Evolutionary conservation across 805 yeast species (phyloP), one percentile per base, ranked within the genome.

Genomic region (Yamadazyma phyllophila): DNA sequence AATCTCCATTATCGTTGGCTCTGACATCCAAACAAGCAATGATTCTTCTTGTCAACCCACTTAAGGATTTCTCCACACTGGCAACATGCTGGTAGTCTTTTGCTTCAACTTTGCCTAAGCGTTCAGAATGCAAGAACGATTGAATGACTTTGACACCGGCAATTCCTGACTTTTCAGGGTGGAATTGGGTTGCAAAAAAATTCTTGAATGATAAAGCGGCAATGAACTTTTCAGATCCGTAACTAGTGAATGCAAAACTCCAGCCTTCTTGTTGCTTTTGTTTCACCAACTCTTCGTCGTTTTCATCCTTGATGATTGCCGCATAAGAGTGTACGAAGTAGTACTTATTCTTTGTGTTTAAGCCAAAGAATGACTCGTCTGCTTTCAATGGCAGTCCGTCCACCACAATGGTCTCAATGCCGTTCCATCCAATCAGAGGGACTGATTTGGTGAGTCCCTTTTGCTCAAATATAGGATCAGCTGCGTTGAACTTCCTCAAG

Each of bases 21-120:
- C 99, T 81, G n/a, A 94, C 99, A 61, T 94, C 99, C 36, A 94
- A 67, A 65, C 99, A 94, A 0, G 99, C 99, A 67, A 94, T 90
- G 16, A 95, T 80, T 66, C 99, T 82, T 62, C 92, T 79, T 1
- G 97, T 84, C 26, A 94, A 73, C 0, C 97, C 97, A 52, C 78
- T 73, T 2, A 74, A 59, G 1, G 71, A 64, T 16, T 45, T 45
- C 41, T 61, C 65, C 2, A 37, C 49, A 10, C 16, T 13, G 11
- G 38, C 15, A 14, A 38, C 53, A 13, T 49, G 13, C 49, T 55
- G 65, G 53, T 14, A 46, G 39, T 50, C 54, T 62, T 42, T 36
- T 3, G 39, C 43, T 1, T 54, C 40, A 2, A 66, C 47, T 7
- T 43, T 47, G 2, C 66, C 56, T 26, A 63, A 35, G 48, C 67